Evolutionary conservation across 495 filamentous ascomycete genomes (phyloP), one percentile per base, ranked within the genome.

Genomic region (Penicillium samsonianum): DNA sequence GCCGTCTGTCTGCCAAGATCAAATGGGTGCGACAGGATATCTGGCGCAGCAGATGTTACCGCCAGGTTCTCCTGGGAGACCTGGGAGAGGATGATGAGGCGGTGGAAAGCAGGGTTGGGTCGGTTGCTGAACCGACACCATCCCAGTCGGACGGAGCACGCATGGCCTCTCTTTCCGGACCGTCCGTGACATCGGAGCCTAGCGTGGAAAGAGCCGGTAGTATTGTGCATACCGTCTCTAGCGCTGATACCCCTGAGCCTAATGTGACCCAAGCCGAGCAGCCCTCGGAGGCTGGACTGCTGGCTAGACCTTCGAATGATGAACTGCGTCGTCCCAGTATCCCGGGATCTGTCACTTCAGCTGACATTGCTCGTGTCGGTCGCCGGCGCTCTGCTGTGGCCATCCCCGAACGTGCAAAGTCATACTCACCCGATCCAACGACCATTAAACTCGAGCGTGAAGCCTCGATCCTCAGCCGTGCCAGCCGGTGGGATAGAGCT

Each of bases 21-120:
- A 93, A 95, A 67, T 97, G 92, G 93, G 84, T 87, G 19, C 80
- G 94, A 57, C 91, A 92, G 69, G 92, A 96, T 59, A 93, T 96
- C 12, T 97, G 91, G 91, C 90, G 87, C 25, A 81, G 92, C 57
- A 92, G 83, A 67, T 97, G 92, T 59, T 91, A 98, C 70, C 87
- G 87, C 50, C 92, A 96, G 65, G 90, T 99, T 53, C 80, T 98
- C 12, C 77, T 83, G 1, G 75, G 91, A 72, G 94, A 97, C 66
- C 75, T 98, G 38, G 88, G 91, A 55, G 90, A 96, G 54, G 91
- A 96, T 20, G 63, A 65, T 7, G 63, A 59, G 14, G 54, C 64
- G 19, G 50, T 59, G 30, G 53, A 63, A 17, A 52, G 40, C 5
- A 54, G 49, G n/a, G 50, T 58, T 0, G 50, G 55, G 5, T 60